Evolutionary conservation across 2,329 filamentous ascomycete genomes (phyloP).

Genomic region (Coleophoma crateriformis): DNA sequence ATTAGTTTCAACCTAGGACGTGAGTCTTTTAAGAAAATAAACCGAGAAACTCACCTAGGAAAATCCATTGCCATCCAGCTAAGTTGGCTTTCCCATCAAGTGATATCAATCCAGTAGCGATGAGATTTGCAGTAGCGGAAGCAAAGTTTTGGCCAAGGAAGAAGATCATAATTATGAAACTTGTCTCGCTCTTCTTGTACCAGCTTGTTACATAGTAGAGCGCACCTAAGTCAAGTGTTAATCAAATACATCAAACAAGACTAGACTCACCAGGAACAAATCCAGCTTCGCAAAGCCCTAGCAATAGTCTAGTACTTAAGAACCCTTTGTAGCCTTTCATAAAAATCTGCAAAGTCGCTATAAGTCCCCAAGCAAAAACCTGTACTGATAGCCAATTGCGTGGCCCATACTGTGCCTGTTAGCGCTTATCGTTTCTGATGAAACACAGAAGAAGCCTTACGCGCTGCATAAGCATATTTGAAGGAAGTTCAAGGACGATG

Average conservation of each 20-base stretch:
- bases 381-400: slow-evolving; percentile 21
- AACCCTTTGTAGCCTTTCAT: slow-evolving; percentile 33
- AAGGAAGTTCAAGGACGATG: neutral
- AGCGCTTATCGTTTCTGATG: neutral
- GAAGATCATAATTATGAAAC: slow-evolving; percentile 52
- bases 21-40: neutral
- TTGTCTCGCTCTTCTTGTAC: slow-evolving; percentile 53
- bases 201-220: slow-evolving; percentile 56
- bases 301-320: neutral
- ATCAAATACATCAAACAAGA: neutral
- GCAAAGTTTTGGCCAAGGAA: slow-evolving; percentile 51
- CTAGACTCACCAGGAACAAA: neutral
- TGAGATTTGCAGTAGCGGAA: slow-evolving; percentile 50
- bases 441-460: neutral
- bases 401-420: neutral
- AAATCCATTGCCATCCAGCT: slow-evolving; percentile 4
- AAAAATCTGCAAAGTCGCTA: slow-evolving; percentile 24
- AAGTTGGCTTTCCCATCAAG: neutral
- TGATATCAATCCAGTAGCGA: slow-evolving; percentile 33
- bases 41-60: neutral
- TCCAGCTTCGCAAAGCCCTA: neutral
- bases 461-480: neutral
- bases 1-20: neutral
- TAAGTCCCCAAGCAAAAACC: slow-evolving; percentile 25
- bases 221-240: slow-evolving; percentile 20